A percentile compares a stretch with the other conserved stretches of the same genome.
Conservation (phyloP, 495 filamentous ascomycete genomes). For the Tuber indicum region DNA sequence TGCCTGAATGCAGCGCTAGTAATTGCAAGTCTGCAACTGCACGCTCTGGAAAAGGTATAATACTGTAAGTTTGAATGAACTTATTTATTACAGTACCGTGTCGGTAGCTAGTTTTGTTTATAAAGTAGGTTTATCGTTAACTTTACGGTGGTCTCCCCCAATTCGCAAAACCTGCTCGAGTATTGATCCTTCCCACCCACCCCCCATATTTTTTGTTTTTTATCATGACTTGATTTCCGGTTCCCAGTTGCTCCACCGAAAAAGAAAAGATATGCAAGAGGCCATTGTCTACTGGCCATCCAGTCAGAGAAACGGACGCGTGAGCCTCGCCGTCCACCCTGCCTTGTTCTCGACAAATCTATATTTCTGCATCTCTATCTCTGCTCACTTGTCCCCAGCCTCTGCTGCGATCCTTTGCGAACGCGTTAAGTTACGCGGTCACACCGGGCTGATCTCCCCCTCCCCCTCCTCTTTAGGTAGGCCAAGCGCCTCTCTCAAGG, state of each 20-base stretch:
- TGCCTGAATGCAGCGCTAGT: not conserved
- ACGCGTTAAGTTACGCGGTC: slow-evolving; percentile 8
- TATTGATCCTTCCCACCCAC: not conserved
- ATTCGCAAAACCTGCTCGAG: not conserved
- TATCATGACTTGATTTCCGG: not conserved
- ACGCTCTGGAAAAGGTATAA: not conserved
- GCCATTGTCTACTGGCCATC: not conserved
- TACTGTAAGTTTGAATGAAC: not conserved
- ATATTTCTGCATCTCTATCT: not conserved
- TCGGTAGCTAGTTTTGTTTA: not conserved
- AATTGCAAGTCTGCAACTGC: not conserved
- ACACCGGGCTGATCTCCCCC: slow-evolving; percentile 16
- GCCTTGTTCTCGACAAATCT: not conserved
- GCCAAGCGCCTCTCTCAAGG: slow-evolving; percentile 35
- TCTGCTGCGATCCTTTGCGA: not conserved
- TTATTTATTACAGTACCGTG: not conserved
- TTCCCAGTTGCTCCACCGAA: not conserved
- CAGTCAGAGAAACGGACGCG: not conserved
- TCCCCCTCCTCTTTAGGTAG: slow-evolving; percentile 32
- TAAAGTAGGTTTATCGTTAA: not conserved
- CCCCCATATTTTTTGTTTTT: not conserved
- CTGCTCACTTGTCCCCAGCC: not conserved
- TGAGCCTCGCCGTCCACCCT: not conserved
- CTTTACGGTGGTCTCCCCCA: not conserved
- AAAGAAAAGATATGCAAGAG: not conserved